Percentiles rank a stretch among this genome's conserved stretches.
Evolutionary conservation across 768 basidiomycete genomes (phyloP).

Genomic region (Russula ochroleuca): DNA sequence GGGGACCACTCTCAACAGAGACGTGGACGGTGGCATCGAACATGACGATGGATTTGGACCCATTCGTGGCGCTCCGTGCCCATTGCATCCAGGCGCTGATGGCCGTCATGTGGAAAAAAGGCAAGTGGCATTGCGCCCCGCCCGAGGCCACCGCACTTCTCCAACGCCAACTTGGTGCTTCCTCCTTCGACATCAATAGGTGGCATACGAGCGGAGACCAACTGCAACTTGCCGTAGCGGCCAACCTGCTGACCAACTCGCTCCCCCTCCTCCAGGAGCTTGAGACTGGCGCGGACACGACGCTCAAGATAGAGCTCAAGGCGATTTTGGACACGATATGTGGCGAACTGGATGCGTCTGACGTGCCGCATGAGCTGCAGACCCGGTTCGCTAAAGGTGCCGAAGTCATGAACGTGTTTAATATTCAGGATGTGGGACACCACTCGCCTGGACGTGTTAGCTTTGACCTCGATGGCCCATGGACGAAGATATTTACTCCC

Average conservation of each 20-base stretch:
- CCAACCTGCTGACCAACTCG: conserved; percentile 1
- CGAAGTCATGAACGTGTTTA: conserved; percentile 6
- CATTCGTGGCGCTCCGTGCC: conserved; percentile 5
- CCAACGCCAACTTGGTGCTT: conserved; percentile 5
- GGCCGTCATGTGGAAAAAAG: not conserved
- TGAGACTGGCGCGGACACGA: not conserved
- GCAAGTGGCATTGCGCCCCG: conserved; percentile 5
- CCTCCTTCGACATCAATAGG: not conserved
- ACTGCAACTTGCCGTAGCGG: conserved; percentile 12
- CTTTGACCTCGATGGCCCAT: not conserved
- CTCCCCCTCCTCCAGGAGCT: conserved; percentile 1
- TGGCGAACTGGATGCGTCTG: not conserved
- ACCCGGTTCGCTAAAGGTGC: conserved; percentile 1
- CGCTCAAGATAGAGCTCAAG: conserved; percentile 4
- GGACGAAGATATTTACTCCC: conserved; percentile 1
- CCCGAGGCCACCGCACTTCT: conserved; percentile 10
- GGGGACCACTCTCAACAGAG: conserved; percentile 13
- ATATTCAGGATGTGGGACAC: not conserved
- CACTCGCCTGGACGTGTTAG: not conserved
- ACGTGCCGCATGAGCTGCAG: conserved; percentile 4
- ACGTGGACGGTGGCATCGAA: conserved; percentile 9
- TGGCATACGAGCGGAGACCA: not conserved
- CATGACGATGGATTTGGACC: conserved; percentile 1
- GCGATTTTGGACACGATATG: conserved; percentile 14
- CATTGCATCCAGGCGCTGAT: conserved; percentile 13